Evolutionary conservation across 73 alveolate species (phyloP).

Genomic region (Tetrahymena thermophila): DNA sequence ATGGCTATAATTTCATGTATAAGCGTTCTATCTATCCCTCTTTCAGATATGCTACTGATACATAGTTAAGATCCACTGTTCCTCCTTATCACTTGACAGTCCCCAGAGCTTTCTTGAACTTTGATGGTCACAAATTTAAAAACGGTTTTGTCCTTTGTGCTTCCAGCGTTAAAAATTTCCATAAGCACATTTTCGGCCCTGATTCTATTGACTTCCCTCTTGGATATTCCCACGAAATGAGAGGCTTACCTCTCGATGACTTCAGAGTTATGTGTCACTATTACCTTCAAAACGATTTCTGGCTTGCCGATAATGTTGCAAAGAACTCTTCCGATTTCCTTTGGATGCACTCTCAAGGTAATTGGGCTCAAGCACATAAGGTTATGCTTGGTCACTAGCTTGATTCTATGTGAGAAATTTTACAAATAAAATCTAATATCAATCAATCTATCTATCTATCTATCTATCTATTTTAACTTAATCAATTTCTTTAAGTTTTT

Average conservation of each 20-base stretch:
- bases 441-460: neutral
- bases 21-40: conserved; percentile 49
- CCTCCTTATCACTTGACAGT: conserved; percentile 75
- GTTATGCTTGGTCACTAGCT: conserved; percentile 18
- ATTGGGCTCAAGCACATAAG: conserved; percentile 22
- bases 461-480: neutral
- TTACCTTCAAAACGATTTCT: conserved; percentile 25
- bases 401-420: neutral
- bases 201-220: conserved; percentile 54
- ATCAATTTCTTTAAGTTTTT: neutral
- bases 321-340: conserved; percentile 49
- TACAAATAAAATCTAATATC: neutral
- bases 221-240: conserved; percentile 51
- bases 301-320: conserved; percentile 32
- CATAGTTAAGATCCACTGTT: conserved; percentile 19
- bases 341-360: conserved; percentile 71
- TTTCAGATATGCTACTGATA: conserved; percentile 65
- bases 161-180: conserved; percentile 45
- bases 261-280: conserved; percentile 54
- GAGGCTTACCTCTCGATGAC: conserved; percentile 53
- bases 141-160: conserved; percentile 62
- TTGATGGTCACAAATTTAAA: conserved; percentile 74
- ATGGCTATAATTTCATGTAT: conserved; percentile 62
- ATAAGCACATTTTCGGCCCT: conserved; percentile 55
- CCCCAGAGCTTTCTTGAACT: conserved; percentile 61